Evolutionary conservation across 495 filamentous ascomycete genomes (phyloP).

Genomic region (Hypoxylon cercidicola): DNA sequence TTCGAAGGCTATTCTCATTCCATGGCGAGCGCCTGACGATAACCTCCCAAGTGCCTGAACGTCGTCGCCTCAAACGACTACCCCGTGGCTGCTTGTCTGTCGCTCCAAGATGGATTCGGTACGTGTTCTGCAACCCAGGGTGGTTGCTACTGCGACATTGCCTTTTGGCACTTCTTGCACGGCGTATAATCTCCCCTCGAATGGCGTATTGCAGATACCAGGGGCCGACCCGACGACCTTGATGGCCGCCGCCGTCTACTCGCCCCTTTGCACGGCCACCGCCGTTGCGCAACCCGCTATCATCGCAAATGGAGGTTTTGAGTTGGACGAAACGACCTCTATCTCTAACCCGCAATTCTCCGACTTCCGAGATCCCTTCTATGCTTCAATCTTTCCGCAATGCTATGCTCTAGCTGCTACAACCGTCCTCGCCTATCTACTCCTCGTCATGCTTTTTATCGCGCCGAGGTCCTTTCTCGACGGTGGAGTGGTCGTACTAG

Average conservation of each 20-base stretch:
- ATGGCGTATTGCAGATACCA: constrained; percentile 69
- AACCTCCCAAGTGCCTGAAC: constrained; percentile 38
- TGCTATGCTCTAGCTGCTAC: constrained; percentile 90
- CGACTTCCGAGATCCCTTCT: constrained; percentile 85
- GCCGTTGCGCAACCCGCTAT: constrained; percentile 53
- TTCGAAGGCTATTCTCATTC: constrained; percentile 39
- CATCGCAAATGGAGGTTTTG: constrained; percentile 57
- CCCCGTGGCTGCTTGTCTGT: constrained; percentile 17
- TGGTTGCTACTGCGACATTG: constrained; percentile 43
- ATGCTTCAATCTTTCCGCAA: constrained; percentile 89
- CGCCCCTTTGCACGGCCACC: constrained; percentile 66
- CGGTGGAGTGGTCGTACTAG: constrained; percentile 82
- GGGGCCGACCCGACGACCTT: constrained; percentile 69
- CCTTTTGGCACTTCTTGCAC: constrained; percentile 56
- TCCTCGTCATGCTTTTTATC: constrained; percentile 94
- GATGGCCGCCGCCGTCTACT: constrained; percentile 68
- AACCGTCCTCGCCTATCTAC: constrained; percentile 90
- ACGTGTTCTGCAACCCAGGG: constrained; percentile 24
- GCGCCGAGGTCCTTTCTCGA: constrained; percentile 89
- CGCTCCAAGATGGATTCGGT: constrained; percentile 21
- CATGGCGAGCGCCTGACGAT: constrained; percentile 46
- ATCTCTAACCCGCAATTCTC: constrained; percentile 50
- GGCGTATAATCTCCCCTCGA: constrained; percentile 69
- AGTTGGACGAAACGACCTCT: constrained; percentile 48
- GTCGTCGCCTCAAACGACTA: constrained; percentile 36